phyloP scores from a whole-genome alignment of 1,139 yeast species.

The Yamadazyma diospyri region DNA sequence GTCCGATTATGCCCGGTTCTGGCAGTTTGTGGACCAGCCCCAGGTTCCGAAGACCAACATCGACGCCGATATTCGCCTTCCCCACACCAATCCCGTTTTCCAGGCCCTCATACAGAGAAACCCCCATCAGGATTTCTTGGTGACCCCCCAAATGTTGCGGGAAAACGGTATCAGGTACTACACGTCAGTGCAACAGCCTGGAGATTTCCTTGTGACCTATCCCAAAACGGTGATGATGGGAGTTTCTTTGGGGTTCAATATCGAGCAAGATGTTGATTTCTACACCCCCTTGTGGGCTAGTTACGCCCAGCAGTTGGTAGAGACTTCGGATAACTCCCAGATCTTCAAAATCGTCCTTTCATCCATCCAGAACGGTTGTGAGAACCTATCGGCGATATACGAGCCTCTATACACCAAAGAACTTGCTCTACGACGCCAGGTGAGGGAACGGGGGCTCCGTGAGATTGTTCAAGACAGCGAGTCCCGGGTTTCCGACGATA shows the following conservation, averaged over 20 bases:
- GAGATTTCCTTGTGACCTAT: constrained; percentile 55
- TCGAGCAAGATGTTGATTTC: constrained; percentile 54
- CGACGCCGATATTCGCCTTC: constrained; percentile 17
- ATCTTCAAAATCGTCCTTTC: not conserved
- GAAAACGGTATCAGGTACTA: constrained; percentile 44
- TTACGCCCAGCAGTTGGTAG: constrained; percentile 28
- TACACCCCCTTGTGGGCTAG: constrained; percentile 60
- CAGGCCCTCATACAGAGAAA: constrained; percentile 19
- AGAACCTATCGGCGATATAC: not conserved
- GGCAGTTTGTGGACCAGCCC: not conserved
- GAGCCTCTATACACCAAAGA: not conserved
- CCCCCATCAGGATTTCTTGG: constrained; percentile 35
- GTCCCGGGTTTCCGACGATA: constrained; percentile 51
- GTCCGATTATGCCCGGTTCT: constrained; percentile 55
- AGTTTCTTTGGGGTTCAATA: constrained; percentile 51
- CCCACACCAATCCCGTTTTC: constrained; percentile 23
- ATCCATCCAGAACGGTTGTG: constrained; percentile 1
- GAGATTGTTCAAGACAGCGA: constrained; percentile 24
- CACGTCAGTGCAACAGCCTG: constrained; percentile 52
- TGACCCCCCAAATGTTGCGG: constrained; percentile 49
- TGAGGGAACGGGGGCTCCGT: constrained; percentile 33
- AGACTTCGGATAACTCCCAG: not conserved
- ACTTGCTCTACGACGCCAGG: constrained; percentile 12
- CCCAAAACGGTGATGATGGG: constrained; percentile 52
- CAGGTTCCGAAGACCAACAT: not conserved